Evolutionary conservation across 352 stramenopile genomes (phyloP).

Genomic region (Lagenidium giganteum): DNA sequence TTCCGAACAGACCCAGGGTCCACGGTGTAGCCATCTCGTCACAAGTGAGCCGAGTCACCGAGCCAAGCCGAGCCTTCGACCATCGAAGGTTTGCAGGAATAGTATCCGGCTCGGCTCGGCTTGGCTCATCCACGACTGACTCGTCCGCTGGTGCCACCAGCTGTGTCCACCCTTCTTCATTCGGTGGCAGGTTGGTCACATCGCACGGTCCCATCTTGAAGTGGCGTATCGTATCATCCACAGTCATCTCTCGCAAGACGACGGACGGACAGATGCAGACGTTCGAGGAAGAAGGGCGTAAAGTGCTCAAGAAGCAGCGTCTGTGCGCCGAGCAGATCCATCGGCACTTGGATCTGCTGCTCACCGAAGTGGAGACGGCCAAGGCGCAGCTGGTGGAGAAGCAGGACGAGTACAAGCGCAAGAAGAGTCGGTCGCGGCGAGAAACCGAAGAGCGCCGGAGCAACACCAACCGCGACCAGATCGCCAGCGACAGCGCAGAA

Average conservation of each 20-base stretch:
- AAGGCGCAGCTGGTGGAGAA: slow-evolving; percentile 53
- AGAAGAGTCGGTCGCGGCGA: slow-evolving; percentile 32
- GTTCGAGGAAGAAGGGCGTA: slow-evolving; percentile 50
- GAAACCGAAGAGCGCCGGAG: slow-evolving; percentile 8
- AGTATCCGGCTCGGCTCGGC: no score
- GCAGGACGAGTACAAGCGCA: slow-evolving; percentile 55
- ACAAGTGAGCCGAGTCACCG: no score
- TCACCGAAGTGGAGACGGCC: slow-evolving; percentile 50
- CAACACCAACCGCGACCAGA: slow-evolving; percentile 12
- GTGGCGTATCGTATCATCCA: slow-evolving; percentile 3
- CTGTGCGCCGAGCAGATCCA: slow-evolving; percentile 55
- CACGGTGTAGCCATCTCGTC: no score
- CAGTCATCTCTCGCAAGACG: neutral
- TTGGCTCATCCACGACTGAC: no score
- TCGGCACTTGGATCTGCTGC: slow-evolving; percentile 51
- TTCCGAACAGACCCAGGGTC: no score
- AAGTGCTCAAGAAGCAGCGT: slow-evolving; percentile 72
- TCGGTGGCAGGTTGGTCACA: slow-evolving; percentile 9
- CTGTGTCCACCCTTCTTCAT: neutral
- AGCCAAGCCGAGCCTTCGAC: no score
- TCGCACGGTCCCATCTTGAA: slow-evolving; percentile 17
- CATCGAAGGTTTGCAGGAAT: no score
- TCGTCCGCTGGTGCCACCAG: slow-evolving; percentile 15
- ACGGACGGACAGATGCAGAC: slow-evolving; percentile 60
- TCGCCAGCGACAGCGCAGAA: neutral